Conservation (phyloP, 345 rosid genomes). For the Eutrema yunnanense region DNA sequence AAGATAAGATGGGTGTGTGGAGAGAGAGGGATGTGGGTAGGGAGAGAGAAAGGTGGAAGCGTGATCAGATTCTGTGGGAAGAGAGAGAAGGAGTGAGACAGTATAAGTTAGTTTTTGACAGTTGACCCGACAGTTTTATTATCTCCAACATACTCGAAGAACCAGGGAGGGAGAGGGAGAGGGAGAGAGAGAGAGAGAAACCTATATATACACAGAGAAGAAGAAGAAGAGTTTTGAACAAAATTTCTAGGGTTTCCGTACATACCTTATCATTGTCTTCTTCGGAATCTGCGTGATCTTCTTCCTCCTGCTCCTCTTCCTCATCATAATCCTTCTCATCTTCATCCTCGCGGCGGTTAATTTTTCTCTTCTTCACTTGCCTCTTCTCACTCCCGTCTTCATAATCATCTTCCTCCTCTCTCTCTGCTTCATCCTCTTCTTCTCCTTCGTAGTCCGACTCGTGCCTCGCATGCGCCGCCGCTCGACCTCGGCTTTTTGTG, state of each 20-base stretch:
- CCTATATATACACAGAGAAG: neutral
- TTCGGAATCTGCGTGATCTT: neutral
- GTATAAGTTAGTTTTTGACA: slow-evolving; percentile 57
- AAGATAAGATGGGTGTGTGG: slow-evolving; percentile 21
- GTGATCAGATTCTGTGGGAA: slow-evolving; percentile 75
- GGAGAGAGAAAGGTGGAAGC: slow-evolving; percentile 54
- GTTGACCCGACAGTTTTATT: slow-evolving; percentile 75
- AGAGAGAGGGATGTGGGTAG: slow-evolving; percentile 35
- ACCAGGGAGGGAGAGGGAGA: neutral
- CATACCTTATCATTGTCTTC: slow-evolving; percentile 25
- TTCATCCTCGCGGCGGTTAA: slow-evolving; percentile 18
- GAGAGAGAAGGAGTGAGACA: slow-evolving; percentile 30
- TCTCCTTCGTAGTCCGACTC: slow-evolving; percentile 29
- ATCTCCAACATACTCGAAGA: slow-evolving; percentile 28
- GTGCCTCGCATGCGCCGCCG: slow-evolving; percentile 29
- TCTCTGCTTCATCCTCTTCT: slow-evolving; percentile 33
- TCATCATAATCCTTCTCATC: slow-evolving; percentile 12
- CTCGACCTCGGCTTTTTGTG: slow-evolving; percentile 1
- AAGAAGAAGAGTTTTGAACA: neutral
- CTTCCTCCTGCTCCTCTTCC: slow-evolving; percentile 3
- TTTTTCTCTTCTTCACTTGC: slow-evolving; percentile 29
- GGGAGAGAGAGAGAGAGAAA: neutral
- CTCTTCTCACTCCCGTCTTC: slow-evolving; percentile 21
- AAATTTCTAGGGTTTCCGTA: slow-evolving; percentile 29
- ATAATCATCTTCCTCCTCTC: slow-evolving; percentile 27